Percentiles rank a stretch among this genome's conserved stretches.
Evolutionary conservation across 495 filamentous ascomycete species (phyloP).

Genomic region (Neurospora africana): DNA sequence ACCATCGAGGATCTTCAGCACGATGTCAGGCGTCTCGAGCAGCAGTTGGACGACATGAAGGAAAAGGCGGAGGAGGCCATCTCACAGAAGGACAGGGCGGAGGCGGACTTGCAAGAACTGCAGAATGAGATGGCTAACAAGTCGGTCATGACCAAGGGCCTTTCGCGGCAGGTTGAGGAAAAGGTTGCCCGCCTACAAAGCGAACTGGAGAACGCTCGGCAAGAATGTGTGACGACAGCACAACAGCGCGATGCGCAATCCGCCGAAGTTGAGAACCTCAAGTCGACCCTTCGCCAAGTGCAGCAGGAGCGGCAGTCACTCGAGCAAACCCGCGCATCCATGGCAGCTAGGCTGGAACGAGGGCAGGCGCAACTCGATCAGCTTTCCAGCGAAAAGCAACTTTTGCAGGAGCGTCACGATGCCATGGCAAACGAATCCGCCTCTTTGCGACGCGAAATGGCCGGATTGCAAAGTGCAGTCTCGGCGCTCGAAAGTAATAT

Average conservation of each 20-base stretch:
- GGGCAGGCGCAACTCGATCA: constrained; percentile 47
- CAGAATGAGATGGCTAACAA: constrained; percentile 72
- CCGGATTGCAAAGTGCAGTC: constrained; percentile 43
- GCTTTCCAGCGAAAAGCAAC: constrained; percentile 53
- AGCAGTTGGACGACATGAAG: constrained; percentile 46
- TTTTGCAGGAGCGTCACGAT: constrained; percentile 59
- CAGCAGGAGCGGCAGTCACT: constrained; percentile 40
- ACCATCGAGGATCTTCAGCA: constrained; percentile 38
- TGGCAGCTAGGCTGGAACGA: constrained; percentile 44
- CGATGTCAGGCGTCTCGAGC: constrained; percentile 31
- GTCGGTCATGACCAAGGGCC: constrained; percentile 64
- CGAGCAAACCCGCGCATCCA: constrained; percentile 45
- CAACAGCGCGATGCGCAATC: constrained; percentile 28
- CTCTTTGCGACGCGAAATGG: constrained; percentile 53
- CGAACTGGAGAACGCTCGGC: constrained; percentile 49
- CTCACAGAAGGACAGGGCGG: constrained; percentile 47
- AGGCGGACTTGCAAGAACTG: constrained; percentile 52
- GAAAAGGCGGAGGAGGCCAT: constrained; percentile 52
- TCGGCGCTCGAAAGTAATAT: constrained; percentile 49
- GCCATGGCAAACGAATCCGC: constrained; percentile 58
- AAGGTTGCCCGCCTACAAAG: constrained; percentile 53
- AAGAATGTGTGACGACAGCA: constrained; percentile 42
- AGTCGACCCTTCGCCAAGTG: constrained; percentile 27
- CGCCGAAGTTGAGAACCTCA: constrained; percentile 39
- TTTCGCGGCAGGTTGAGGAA: constrained; percentile 66